These are phyloP conservation scores for Dendrocalamus sinicus DNA, from an alignment of 176 grass and related monocot genomes.

Conservation along the genomic window DNA sequence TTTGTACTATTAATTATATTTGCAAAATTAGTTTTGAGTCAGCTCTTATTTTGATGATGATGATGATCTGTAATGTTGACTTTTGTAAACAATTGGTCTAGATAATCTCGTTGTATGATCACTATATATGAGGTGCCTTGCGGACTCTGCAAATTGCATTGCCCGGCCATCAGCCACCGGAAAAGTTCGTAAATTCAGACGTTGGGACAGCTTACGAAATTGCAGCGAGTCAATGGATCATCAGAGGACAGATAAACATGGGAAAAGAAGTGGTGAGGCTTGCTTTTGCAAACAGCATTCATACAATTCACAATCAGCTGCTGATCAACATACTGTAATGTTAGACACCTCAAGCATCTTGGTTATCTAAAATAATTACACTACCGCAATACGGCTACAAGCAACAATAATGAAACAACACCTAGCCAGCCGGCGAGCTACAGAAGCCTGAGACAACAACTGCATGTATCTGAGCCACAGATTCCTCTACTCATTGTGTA, in stretches of 20 bases:
- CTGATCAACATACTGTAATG: neutral
- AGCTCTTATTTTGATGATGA: conserved; percentile 8
- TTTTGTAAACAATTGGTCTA: neutral
- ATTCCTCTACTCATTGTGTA: conserved; percentile 45
- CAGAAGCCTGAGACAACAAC: neutral
- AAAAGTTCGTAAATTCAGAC: neutral
- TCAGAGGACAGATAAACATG: neutral
- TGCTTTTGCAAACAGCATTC: neutral
- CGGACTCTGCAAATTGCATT: neutral
- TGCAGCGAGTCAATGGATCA: conserved; percentile 5
- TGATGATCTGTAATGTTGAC: conserved; percentile 7
- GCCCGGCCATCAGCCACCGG: neutral
- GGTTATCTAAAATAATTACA: conserved; percentile 7
- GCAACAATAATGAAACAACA: neutral
- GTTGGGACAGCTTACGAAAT: neutral
- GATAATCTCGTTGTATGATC: no score
- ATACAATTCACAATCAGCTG: neutral
- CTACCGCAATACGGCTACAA: neutral
- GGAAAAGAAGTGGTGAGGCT: neutral
- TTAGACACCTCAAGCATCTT: conserved; percentile 12
- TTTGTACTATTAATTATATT: no score
- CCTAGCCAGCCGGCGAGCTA: neutral
- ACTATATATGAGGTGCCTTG: neutral
- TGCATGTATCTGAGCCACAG: neutral
- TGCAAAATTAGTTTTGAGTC: neutral